phyloP scores from a whole-genome alignment of 148 eudicot species.

The Dianthus caryophyllus region DNA sequence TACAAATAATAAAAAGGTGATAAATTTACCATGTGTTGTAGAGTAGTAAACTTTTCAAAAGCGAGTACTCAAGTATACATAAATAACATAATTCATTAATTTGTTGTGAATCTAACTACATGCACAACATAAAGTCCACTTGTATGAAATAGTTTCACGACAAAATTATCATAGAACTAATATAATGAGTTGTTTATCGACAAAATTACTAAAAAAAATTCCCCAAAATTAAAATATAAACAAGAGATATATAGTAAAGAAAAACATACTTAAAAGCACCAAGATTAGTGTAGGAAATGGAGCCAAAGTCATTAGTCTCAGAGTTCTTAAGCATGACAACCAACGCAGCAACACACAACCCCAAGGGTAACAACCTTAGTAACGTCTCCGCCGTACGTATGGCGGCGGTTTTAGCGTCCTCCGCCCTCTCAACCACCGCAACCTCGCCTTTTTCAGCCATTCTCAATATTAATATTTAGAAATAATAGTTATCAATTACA shows the following conservation, averaged over 20 bases:
- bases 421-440: not conserved
- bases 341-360: constrained; percentile 58
- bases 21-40: no score
- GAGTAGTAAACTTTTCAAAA: no score
- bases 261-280: constrained; percentile 78
- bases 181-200: no score
- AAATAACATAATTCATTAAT: no score
- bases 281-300: constrained; percentile 68
- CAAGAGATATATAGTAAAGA: not conserved
- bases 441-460: constrained; percentile 13
- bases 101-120: no score
- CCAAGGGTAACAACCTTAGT: constrained; percentile 66
- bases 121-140: no score
- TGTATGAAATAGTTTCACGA: no score
- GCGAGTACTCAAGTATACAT: no score
- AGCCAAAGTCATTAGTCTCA: constrained; percentile 57
- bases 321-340: constrained; percentile 76
- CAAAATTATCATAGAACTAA: no score
- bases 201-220: no score
- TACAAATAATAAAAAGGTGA: no score
- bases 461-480: not conserved
- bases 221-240: not conserved
- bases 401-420: constrained; percentile 30
- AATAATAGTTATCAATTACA: no score
- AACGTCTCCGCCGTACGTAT: constrained; percentile 69